Conservation (phyloP, 192 early-diverging fungal species). For the Chytriomyces hyalinus region DNA sequence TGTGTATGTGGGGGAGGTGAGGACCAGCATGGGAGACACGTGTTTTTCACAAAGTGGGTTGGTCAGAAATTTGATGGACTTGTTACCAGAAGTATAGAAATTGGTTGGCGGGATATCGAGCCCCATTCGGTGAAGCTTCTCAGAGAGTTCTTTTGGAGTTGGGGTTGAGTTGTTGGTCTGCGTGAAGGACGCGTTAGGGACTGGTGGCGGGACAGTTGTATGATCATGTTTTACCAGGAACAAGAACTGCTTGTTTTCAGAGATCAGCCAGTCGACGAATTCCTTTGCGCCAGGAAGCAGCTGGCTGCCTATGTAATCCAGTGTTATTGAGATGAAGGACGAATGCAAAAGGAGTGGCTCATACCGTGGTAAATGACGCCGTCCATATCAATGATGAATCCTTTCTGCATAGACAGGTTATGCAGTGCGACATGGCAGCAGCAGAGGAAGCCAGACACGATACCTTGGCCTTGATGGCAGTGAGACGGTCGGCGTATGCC, state of each 20-base stretch:
- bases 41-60: not conserved
- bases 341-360: not conserved
- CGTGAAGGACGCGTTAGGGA: not conserved
- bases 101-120: slow-evolving; percentile 55
- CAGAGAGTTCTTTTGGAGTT: slow-evolving; percentile 61
- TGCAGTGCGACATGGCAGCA: not conserved
- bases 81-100: slow-evolving; percentile 56
- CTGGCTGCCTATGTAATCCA: slow-evolving; percentile 38
- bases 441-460: not conserved
- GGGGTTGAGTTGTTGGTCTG: slow-evolving; percentile 68
- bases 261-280: slow-evolving; percentile 58
- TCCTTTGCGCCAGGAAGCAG: slow-evolving; percentile 63
- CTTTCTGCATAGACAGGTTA: slow-evolving; percentile 41
- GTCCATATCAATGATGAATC: slow-evolving; percentile 68
- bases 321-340: not conserved
- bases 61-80: not conserved
- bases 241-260: slow-evolving; percentile 60
- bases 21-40: not conserved
- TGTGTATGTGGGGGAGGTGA: not conserved
- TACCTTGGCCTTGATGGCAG: slow-evolving; percentile 33
- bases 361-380: slow-evolving; percentile 63
- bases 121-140: slow-evolving; percentile 57
- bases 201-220: not conserved
- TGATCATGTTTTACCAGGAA: slow-evolving; percentile 51
- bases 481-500: slow-evolving; percentile 28